Conservation (phyloP, 2,329 filamentous ascomycete species). For the Verticillium longisporum region DNA sequence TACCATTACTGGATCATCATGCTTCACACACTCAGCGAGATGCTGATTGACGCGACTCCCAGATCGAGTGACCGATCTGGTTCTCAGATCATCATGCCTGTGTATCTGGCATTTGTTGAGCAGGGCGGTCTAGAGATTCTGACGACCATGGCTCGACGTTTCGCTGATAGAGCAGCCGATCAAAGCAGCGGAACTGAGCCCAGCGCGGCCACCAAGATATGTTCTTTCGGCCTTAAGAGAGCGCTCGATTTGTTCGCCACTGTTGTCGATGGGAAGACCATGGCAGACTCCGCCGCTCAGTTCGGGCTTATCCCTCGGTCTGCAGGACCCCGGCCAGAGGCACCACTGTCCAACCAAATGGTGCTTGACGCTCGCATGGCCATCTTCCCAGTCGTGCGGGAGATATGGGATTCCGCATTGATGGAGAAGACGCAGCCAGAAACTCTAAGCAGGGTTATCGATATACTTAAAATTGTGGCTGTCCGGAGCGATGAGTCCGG, state of each 20-base stretch:
- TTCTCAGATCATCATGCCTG: slow-evolving; percentile 59
- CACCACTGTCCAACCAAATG: slow-evolving; percentile 59
- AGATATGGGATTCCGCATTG: slow-evolving; percentile 80
- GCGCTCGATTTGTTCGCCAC: slow-evolving; percentile 77
- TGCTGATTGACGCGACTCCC: slow-evolving; percentile 59
- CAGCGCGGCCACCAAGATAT: slow-evolving; percentile 7
- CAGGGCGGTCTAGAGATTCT: slow-evolving; percentile 68
- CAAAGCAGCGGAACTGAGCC: slow-evolving; percentile 14
- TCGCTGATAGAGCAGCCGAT: slow-evolving; percentile 49
- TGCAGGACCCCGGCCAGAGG: slow-evolving; percentile 33
- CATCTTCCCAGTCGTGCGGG: slow-evolving; percentile 67
- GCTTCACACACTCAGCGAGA: slow-evolving; percentile 68
- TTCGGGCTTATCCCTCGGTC: slow-evolving; percentile 33
- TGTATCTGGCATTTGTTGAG: slow-evolving; percentile 82
- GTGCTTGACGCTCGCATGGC: slow-evolving; percentile 78
- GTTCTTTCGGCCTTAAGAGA: slow-evolving; percentile 60
- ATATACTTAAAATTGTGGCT: slow-evolving; percentile 74
- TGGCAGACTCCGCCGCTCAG: slow-evolving; percentile 67
- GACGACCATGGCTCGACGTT: slow-evolving; percentile 64
- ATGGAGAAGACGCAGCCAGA: slow-evolving; percentile 73
- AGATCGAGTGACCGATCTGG: slow-evolving; percentile 41
- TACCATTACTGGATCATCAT: slow-evolving; percentile 80
- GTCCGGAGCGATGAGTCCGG: slow-evolving; percentile 68
- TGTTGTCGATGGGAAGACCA: slow-evolving; percentile 69
- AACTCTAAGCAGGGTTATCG: slow-evolving; percentile 72